Evolutionary conservation across 345 rosid species (phyloP).

Genomic region (Syzygium grande): DNA sequence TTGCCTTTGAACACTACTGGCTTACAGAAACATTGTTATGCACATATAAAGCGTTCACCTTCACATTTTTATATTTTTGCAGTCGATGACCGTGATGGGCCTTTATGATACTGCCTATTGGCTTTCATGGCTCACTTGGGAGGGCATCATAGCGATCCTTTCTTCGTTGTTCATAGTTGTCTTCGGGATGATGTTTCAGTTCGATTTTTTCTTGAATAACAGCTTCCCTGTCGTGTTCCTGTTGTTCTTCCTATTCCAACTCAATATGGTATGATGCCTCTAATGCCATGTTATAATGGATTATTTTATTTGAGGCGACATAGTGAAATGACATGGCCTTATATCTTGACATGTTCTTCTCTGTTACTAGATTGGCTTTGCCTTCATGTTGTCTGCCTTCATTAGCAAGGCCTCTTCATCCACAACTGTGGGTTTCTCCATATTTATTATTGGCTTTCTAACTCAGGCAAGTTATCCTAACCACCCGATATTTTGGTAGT

Average conservation of each 20-base stretch:
- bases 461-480: constrained; percentile 52
- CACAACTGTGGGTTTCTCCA: constrained; percentile 73
- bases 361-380: constrained; percentile 60
- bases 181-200: constrained; percentile 94
- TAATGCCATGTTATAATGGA: not conserved
- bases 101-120: constrained; percentile 86
- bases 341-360: not conserved
- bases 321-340: not conserved
- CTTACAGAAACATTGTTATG: not conserved
- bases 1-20: not conserved
- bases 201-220: constrained; percentile 85
- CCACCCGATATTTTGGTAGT: not conserved
- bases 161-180: constrained; percentile 72
- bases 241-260: constrained; percentile 77
- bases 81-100: constrained; percentile 90
- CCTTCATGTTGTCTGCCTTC: constrained; percentile 86
- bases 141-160: constrained; percentile 48
- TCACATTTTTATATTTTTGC: constrained; percentile 8
- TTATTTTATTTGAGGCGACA: not conserved
- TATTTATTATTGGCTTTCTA: constrained; percentile 75
- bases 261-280: constrained; percentile 56
- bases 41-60: not conserved
- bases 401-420: constrained; percentile 78
- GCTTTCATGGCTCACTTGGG: constrained; percentile 92
- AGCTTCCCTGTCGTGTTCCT: constrained; percentile 61